Conservation (phyloP, 345 rosid species). For the Ceriops zippeliana region DNA sequence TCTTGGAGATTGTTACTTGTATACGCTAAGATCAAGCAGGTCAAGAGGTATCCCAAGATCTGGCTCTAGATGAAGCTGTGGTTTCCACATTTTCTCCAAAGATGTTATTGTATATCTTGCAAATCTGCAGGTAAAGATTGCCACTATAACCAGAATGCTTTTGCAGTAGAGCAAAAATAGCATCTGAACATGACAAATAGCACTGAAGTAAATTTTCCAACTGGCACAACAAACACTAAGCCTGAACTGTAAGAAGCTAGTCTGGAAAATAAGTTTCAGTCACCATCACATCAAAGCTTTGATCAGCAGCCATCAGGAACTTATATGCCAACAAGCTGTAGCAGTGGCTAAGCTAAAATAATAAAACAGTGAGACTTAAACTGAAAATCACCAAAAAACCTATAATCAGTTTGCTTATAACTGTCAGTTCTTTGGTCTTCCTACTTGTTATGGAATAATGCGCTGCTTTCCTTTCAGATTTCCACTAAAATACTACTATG, state of each 20-base stretch:
- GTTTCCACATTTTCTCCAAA: constrained; percentile 85
- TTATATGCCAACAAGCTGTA: neutral
- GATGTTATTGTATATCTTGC: constrained; percentile 84
- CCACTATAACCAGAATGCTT: constrained; percentile 7
- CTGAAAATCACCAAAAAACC: too few species aligned
- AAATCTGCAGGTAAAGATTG: constrained; percentile 46
- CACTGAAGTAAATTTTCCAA: neutral
- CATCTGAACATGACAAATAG: neutral
- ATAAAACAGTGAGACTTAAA: too few species aligned
- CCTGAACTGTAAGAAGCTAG: neutral
- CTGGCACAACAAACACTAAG: neutral
- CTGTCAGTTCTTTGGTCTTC: neutral
- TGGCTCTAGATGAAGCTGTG: constrained; percentile 83
- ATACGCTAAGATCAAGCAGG: constrained; percentile 89
- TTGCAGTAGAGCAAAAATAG: constrained; percentile 2
- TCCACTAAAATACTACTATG: neutral
- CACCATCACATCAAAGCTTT: constrained; percentile 4
- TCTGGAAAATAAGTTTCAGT: neutral
- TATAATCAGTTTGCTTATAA: neutral
- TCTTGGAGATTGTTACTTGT: constrained; percentile 56
- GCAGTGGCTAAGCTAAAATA: neutral
- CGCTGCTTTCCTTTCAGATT: neutral
- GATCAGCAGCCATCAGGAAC: neutral
- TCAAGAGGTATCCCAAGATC: constrained; percentile 99
- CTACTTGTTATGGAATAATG: neutral